Conservation (phyloP, 1,284 basidiomycete genomes). For the Leccinum brunneo-olivaceum region DNA sequence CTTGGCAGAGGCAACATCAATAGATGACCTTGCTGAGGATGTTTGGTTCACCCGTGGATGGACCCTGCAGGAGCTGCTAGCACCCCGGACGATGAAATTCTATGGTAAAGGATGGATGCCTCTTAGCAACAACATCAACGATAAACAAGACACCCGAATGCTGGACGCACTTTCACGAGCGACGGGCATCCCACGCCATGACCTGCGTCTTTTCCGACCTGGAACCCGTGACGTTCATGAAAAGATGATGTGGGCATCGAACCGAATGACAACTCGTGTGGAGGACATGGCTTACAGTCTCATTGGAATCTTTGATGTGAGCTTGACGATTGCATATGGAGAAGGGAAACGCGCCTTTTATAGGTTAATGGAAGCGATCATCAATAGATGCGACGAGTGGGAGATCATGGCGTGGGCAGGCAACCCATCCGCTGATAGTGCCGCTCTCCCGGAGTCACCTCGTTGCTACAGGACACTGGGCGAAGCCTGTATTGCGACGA, state of each 20-base stretch:
- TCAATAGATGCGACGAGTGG: constrained; percentile 27
- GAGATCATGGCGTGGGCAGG: constrained; percentile 31
- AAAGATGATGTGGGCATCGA: constrained; percentile 32
- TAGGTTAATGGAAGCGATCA: constrained; percentile 27
- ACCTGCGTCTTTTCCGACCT: constrained; percentile 24
- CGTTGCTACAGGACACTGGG: constrained; percentile 22
- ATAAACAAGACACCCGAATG: constrained; percentile 23
- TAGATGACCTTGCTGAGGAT: constrained; percentile 24
- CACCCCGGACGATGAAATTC: constrained; percentile 27
- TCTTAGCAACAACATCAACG: constrained; percentile 20
- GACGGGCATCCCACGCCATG: constrained; percentile 24
- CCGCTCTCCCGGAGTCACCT: constrained; percentile 27
- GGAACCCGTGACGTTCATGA: constrained; percentile 23
- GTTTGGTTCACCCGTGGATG: constrained; percentile 31
- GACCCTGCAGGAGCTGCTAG: constrained; percentile 27
- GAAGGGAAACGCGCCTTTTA: constrained; percentile 28
- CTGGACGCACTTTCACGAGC: constrained; percentile 23
- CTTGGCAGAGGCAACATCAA: constrained; percentile 25
- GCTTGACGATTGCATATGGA: constrained; percentile 30
- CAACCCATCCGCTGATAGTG: constrained; percentile 22
- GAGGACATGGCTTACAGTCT: constrained; percentile 30
- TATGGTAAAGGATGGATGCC: constrained; percentile 24
- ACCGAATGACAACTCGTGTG: constrained; percentile 27
- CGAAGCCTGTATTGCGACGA: background rate
- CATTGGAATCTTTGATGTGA: constrained; percentile 29